Conservation (phyloP, 495 filamentous ascomycete species). For the Aspergillus olivimuriae region DNA sequence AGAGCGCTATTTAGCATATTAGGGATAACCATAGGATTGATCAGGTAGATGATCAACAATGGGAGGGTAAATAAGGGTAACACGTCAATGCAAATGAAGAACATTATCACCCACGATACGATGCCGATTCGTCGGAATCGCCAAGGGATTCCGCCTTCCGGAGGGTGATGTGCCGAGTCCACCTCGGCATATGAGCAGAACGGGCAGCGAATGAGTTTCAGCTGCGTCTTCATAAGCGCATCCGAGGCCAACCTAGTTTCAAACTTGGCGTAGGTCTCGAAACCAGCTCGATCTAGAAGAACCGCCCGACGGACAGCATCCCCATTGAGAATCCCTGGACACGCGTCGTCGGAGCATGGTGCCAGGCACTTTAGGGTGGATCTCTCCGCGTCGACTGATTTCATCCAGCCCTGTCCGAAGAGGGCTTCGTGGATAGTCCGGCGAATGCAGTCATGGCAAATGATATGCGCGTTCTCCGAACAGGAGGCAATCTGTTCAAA, state of each 20-base stretch:
- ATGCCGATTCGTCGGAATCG: constrained; percentile 47
- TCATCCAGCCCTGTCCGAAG: constrained; percentile 86
- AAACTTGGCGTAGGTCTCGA: constrained; percentile 62
- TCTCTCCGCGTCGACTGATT: constrained; percentile 63
- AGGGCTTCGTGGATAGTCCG: constrained; percentile 74
- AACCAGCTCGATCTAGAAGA: constrained; percentile 56
- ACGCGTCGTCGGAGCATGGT: constrained; percentile 55
- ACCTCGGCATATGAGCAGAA: constrained; percentile 89
- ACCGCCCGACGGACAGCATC: constrained; percentile 67
- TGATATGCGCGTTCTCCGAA: constrained; percentile 61
- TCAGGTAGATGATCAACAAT: constrained; percentile 36
- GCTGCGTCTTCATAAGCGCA: constrained; percentile 57
- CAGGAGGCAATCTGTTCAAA: constrained; percentile 83
- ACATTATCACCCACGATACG: constrained; percentile 28
- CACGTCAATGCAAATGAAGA: constrained; percentile 38
- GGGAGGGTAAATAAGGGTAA: constrained; percentile 48
- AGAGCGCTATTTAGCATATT: constrained; percentile 48
- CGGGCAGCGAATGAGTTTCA: constrained; percentile 79
- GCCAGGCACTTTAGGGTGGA: constrained; percentile 77
- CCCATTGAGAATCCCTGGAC: constrained; percentile 63
- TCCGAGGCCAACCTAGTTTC: constrained; percentile 72
- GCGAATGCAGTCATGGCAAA: constrained; percentile 81
- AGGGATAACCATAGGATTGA: constrained; percentile 30
- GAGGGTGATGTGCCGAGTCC: constrained; percentile 67
- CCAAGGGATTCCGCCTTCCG: constrained; percentile 32